Conservation (phyloP, 1,139 yeast species). For the Geotrichum bryndzae region DNA sequence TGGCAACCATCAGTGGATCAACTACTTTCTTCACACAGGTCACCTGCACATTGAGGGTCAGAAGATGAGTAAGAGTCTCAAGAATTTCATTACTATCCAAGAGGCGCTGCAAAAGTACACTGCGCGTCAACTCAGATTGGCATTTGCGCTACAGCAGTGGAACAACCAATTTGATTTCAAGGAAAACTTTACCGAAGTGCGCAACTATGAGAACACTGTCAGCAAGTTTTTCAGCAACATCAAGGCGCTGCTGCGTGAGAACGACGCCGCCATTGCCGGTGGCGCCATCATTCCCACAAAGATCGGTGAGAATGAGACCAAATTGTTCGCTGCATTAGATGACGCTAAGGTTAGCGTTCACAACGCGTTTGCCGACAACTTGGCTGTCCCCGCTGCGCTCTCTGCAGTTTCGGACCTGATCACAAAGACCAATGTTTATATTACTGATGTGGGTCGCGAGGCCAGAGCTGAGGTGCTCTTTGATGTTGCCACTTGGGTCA, state of each 20-base stretch:
- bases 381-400: constrained; percentile 71
- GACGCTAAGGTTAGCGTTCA: constrained; percentile 60
- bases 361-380: constrained; percentile 78
- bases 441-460: constrained; percentile 46
- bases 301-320: constrained; percentile 49
- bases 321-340: constrained; percentile 47
- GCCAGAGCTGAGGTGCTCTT: constrained; percentile 61
- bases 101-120: constrained; percentile 72
- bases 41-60: constrained; percentile 97
- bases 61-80: constrained; percentile 92
- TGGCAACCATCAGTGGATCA: constrained; percentile 90
- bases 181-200: constrained; percentile 68
- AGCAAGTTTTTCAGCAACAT: constrained; percentile 79
- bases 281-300: constrained; percentile 64
- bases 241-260: constrained; percentile 64
- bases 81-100: constrained; percentile 89
- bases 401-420: constrained; percentile 62
- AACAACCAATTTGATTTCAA: constrained; percentile 88
- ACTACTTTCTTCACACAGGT: constrained; percentile 93
- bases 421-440: constrained; percentile 64
- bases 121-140: constrained; percentile 79
- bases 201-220: constrained; percentile 63
- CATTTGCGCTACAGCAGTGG: constrained; percentile 90
- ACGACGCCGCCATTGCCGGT: constrained; percentile 38
- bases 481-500: constrained; percentile 62